Evolutionary conservation across 163 green algal species (phyloP).

Genomic region (Chloromonas sp.): DNA sequence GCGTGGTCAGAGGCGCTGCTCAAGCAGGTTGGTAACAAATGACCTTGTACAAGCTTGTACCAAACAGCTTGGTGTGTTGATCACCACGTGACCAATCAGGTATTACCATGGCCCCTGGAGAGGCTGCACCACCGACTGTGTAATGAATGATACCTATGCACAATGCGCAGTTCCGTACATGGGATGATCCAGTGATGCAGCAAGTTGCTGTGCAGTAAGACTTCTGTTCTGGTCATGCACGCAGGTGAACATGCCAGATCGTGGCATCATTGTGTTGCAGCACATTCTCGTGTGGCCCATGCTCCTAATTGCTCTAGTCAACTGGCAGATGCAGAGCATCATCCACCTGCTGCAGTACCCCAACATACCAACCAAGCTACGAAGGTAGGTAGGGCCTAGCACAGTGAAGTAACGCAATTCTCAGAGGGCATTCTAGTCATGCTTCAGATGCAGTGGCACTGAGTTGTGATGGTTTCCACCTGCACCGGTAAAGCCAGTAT

Average conservation of each 20-base stretch:
- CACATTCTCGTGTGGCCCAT: slow-evolving; percentile 62
- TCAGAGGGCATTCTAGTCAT: too few species aligned
- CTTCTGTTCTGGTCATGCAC: neutral
- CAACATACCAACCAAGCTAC: slow-evolving; percentile 1
- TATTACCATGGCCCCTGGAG: too few species aligned
- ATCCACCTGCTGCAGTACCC: slow-evolving; percentile 8
- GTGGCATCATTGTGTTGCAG: slow-evolving; percentile 46
- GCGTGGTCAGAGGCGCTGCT: slow-evolving; percentile 61
- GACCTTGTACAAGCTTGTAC: neutral
- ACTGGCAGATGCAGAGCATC: slow-evolving; percentile 48
- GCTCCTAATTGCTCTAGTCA: slow-evolving; percentile 54
- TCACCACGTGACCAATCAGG: too few species aligned
- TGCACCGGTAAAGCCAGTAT: too few species aligned
- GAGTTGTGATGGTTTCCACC: too few species aligned
- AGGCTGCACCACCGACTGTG: too few species aligned
- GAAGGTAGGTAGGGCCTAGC: neutral
- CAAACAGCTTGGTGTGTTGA: neutral
- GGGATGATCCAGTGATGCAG: too few species aligned
- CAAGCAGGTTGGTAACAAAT: slow-evolving; percentile 9
- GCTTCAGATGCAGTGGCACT: neutral
- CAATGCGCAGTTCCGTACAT: too few species aligned
- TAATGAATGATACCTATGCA: too few species aligned
- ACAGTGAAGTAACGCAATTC: too few species aligned
- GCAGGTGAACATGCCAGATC: slow-evolving; percentile 22
- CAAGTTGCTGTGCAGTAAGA: too few species aligned